Evolutionary conservation across 768 basidiomycete genomes (phyloP).

Genomic region (Mycena indigotica): DNA sequence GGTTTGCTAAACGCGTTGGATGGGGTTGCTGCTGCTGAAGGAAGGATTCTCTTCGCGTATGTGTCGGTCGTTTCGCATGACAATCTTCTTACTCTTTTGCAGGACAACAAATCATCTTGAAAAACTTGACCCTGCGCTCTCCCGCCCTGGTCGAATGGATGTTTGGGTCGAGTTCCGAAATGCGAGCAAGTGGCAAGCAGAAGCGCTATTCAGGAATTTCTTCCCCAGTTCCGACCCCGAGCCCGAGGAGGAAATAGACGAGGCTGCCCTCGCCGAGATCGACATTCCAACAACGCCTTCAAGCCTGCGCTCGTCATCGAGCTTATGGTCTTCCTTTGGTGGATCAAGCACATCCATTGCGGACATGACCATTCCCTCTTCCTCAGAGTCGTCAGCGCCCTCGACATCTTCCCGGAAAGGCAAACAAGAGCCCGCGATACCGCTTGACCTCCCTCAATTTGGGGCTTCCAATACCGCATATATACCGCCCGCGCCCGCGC

Average conservation of each 20-base stretch:
- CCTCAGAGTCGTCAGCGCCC: conserved; percentile 40
- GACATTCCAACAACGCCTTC: conserved; percentile 15
- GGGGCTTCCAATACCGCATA: conserved; percentile 63
- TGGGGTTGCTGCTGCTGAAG: conserved; percentile 85
- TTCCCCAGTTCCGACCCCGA: conserved; percentile 76
- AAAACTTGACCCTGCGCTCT: conserved; percentile 85
- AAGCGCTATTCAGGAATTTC: conserved; percentile 86
- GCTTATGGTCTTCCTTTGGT: conserved; percentile 24
- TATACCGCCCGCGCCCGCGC: conserved; percentile 64
- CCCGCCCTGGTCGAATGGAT: conserved; percentile 91
- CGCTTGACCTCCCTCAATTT: conserved; percentile 41
- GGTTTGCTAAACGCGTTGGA: conserved; percentile 85
- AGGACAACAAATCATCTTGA: conserved; percentile 93
- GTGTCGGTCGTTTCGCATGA: conserved; percentile 42
- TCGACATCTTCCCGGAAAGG: conserved; percentile 21
- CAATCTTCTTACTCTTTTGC: not conserved
- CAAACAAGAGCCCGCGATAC: conserved; percentile 6
- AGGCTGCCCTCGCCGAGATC: not conserved
- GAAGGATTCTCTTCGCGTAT: conserved; percentile 86
- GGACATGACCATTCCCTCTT: conserved; percentile 27
- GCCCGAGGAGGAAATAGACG: conserved; percentile 33
- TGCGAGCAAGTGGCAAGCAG: conserved; percentile 82
- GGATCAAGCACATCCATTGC: conserved; percentile 40
- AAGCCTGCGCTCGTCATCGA: conserved; percentile 23
- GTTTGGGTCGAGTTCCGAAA: conserved; percentile 92